Conservation (phyloP, 1,284 basidiomycete genomes). For the Melampsora americana region DNA sequence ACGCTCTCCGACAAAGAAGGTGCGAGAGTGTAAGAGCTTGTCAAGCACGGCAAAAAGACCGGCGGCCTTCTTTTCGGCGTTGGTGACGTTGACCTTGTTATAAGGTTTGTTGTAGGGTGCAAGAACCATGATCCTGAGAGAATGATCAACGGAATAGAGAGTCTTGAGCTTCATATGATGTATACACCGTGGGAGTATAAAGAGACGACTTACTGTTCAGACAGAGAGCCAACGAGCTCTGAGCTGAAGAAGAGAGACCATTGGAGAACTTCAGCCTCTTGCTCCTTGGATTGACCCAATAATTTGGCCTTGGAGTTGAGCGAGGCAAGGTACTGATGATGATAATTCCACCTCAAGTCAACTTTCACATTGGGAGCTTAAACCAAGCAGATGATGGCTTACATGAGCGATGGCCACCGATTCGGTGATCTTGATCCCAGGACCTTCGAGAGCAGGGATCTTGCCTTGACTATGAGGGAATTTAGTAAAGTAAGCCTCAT, state of each 20-base stretch:
- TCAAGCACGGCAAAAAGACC: conserved; percentile 50
- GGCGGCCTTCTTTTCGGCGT: conserved; percentile 47
- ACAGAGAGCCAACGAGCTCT: conserved; percentile 48
- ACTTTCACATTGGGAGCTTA: too few relatives aligned
- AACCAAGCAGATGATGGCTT: neutral
- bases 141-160: neutral
- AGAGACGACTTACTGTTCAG: conserved; percentile 45
- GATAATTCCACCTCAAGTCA: neutral
- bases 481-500: conserved; percentile 24
- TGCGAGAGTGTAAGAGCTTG: conserved; percentile 50
- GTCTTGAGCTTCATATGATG: neutral
- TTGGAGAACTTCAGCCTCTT: conserved; percentile 51
- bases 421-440: conserved; percentile 24
- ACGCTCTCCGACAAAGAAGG: conserved; percentile 54
- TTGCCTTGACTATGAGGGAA: conserved; percentile 38
- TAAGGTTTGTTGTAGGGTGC: conserved; percentile 31
- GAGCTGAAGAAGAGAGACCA: conserved; percentile 52
- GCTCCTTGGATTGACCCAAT: conserved; percentile 51
- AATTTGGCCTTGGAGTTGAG: conserved; percentile 53
- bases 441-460: conserved; percentile 37
- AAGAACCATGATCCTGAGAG: conserved; percentile 19
- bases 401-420: conserved; percentile 30
- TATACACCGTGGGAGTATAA: conserved; percentile 40
- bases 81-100: conserved; percentile 46
- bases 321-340: conserved; percentile 47